Evolutionary conservation across 768 basidiomycete genomes (phyloP), one percentile per base, ranked within the genome.

Genomic region (Russula griseocarnosa): DNA sequence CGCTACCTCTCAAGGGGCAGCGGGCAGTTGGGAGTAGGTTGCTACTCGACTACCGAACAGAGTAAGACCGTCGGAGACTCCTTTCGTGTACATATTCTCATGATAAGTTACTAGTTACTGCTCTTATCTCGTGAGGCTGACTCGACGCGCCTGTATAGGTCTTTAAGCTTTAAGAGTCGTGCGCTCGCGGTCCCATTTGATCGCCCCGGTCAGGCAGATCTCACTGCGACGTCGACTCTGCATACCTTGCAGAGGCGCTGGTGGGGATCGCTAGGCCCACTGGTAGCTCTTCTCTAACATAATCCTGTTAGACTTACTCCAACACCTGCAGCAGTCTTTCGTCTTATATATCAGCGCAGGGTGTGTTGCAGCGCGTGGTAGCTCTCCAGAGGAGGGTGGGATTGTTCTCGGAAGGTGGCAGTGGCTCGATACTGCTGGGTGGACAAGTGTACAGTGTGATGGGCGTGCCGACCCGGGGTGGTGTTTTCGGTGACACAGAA

Each of bases 21-120:
- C 28, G 5, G 0, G 58, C 65, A 22, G 61, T 58, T 7, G 78
- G 74, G 16, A 68, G 84, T 59, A 94, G 86, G 0, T 77, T 99
- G 62, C 80, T 98, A n/a, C 77, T 98, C 9, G 96, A 99, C 74
- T 98, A 98, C 71, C 95, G 97, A 5, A 85, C 80, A 36, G 84
- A 86, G 60, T 79, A 83, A 55, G 82, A n/a, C 79, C 9, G 89
- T 83, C 69, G 83, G 83, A 1, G 77, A 85, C 66, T 92, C 90
- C 4, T 87, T 97, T 76, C 78, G 97, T 66, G 96, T 94, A 70
- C 69, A 88, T 58, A 11, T 18, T 20, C 34, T 32, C 0, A 5
- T 18, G 16, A n/a, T n/a, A n/a, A n/a, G n/a, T n/a, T 49, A 8
- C 9, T 4, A 16, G 40, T 42, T 20, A n/a, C 18, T 18, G 32